Percentiles rank a stretch among this genome's conserved stretches.
These are phyloP conservation scores for Cercospora brassicicola DNA, from an alignment of 2,329 filamentous ascomycete species.

Conservation along the genomic window DNA sequence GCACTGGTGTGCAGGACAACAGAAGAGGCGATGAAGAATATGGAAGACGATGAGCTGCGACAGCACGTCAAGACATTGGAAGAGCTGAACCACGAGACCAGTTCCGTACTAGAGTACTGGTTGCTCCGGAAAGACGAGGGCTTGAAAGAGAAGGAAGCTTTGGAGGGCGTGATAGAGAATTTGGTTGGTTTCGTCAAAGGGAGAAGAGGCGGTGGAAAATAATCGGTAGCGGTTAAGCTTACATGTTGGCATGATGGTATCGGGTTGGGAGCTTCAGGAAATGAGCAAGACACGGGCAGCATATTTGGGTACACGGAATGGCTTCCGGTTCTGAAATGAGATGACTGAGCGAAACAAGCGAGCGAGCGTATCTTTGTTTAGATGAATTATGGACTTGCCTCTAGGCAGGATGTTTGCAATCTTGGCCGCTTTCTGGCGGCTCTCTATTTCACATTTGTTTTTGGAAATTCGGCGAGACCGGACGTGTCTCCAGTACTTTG, in stretches of 20 bases:
- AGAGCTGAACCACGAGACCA: slow-evolving; percentile 68
- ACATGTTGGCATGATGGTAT: neutral
- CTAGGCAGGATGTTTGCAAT: neutral
- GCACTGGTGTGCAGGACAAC: slow-evolving; percentile 80
- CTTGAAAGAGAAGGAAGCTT: slow-evolving; percentile 85
- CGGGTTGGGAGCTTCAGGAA: neutral
- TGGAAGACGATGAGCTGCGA: slow-evolving; percentile 74
- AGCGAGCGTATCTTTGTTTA: neutral
- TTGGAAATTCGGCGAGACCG: neutral
- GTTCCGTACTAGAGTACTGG: slow-evolving; percentile 84
- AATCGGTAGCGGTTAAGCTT: too few relatives aligned
- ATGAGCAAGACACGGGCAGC: neutral
- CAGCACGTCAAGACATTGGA: slow-evolving; percentile 70
- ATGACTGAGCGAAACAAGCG: neutral
- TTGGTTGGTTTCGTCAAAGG: slow-evolving; percentile 68
- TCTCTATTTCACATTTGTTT: neutral
- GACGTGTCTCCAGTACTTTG: neutral
- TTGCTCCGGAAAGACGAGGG: slow-evolving; percentile 81
- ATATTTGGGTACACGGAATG: neutral
- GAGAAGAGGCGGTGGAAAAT: slow-evolving; percentile 55
- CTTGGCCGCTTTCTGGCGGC: neutral
- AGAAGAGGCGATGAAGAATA: slow-evolving; percentile 74
- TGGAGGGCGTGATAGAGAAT: slow-evolving; percentile 96
- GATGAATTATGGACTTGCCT: neutral
- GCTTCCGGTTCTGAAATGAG: neutral